These are phyloP conservation scores for Hypoxylon rubiginosum DNA, from an alignment of 2,329 filamentous ascomycete genomes.

Conservation along the genomic window DNA sequence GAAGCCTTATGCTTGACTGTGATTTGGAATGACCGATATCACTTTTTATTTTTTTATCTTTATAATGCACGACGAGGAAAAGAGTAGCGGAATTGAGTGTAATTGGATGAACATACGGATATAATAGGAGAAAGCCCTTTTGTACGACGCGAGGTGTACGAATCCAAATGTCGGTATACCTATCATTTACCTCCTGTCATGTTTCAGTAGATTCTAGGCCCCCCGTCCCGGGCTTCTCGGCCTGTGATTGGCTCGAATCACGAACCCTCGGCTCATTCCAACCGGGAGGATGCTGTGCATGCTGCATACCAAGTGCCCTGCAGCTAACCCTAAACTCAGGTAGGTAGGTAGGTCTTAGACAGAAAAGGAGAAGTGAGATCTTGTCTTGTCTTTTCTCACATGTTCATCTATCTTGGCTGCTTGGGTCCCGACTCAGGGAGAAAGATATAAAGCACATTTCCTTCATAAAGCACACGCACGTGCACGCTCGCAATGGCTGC, in stretches of 20 bases:
- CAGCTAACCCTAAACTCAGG: constrained; percentile 11
- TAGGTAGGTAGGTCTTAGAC: background rate
- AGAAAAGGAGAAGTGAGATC: background rate
- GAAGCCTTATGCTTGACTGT: constrained; percentile 46
- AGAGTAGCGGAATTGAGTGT: background rate
- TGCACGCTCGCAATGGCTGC: background rate
- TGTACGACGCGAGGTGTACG: constrained; percentile 7
- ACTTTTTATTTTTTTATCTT: background rate
- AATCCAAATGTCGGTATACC: constrained; percentile 1
- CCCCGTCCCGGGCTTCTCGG: constrained; percentile 11
- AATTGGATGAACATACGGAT: background rate
- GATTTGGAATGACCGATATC: background rate
- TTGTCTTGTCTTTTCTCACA: no score
- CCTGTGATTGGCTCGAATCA: constrained; percentile 16
- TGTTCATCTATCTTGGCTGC: background rate
- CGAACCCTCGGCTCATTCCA: constrained; percentile 15
- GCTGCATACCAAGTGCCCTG: background rate
- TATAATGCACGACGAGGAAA: background rate
- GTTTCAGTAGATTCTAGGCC: constrained; percentile 5
- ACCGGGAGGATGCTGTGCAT: constrained; percentile 21
- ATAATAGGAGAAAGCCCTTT: background rate
- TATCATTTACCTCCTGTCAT: background rate
- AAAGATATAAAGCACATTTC: background rate
- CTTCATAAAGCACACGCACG: background rate
- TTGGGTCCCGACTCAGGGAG: no score